Conservation (phyloP, 163 green algal species). For the Scenedesmus sp. region DNA sequence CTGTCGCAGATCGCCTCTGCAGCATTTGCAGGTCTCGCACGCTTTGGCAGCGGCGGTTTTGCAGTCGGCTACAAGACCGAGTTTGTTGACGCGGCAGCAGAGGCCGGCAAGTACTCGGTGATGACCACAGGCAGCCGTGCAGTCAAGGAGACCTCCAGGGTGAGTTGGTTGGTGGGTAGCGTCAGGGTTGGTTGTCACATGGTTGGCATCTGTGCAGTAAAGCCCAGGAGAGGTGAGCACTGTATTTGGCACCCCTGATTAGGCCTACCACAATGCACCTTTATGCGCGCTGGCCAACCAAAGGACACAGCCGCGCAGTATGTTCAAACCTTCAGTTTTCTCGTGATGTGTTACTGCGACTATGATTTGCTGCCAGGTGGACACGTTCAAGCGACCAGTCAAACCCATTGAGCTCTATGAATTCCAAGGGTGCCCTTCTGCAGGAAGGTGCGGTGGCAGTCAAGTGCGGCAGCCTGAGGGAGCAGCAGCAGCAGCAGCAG, state of each 20-base stretch:
- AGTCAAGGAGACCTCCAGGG: slow-evolving; percentile 64
- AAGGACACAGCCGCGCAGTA: no score
- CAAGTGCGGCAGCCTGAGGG: neutral
- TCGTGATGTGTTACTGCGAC: no score
- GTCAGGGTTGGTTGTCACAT: neutral
- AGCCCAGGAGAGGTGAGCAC: no score
- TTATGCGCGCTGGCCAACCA: no score
- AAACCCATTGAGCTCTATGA: slow-evolving; percentile 88
- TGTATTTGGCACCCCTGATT: no score
- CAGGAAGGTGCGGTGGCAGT: slow-evolving; percentile 72
- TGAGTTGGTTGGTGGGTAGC: neutral
- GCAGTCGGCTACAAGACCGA: slow-evolving; percentile 62
- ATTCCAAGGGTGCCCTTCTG: slow-evolving; percentile 88
- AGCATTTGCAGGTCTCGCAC: slow-evolving; percentile 61
- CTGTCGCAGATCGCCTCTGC: slow-evolving; percentile 65
- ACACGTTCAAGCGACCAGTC: slow-evolving; percentile 72
- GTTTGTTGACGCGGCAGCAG: slow-evolving; percentile 39
- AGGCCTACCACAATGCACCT: no score
- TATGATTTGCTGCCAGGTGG: slow-evolving; percentile 57
- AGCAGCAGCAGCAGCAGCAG: neutral
- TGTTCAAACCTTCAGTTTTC: no score
- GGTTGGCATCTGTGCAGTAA: no score
- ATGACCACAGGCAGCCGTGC: slow-evolving; percentile 48
- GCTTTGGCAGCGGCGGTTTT: slow-evolving; percentile 72
- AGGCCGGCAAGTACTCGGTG: slow-evolving; percentile 60